A percentile compares a stretch with the other conserved stretches of the same genome.
These are phyloP conservation scores for Cucumis melo DNA, from an alignment of 306 rosid species.

Conservation along the genomic window DNA sequence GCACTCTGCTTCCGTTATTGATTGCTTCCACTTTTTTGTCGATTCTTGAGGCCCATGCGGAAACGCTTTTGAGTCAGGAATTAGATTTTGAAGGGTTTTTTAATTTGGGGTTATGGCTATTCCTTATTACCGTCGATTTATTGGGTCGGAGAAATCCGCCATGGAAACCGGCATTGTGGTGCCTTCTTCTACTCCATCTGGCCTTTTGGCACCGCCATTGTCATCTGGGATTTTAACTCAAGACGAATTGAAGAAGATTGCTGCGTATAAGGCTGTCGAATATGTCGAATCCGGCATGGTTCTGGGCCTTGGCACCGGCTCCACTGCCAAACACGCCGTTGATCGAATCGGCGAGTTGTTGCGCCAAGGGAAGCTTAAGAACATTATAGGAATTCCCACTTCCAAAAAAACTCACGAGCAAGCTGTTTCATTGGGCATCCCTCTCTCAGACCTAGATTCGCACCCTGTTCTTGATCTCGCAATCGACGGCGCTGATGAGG, in stretches of 20 bases:
- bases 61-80: neutral
- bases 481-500: conserved; percentile 92
- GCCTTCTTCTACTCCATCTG: conserved; percentile 29
- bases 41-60: neutral
- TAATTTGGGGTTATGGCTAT: conserved; percentile 27
- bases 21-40: neutral
- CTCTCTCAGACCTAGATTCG: conserved; percentile 59
- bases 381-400: conserved; percentile 72
- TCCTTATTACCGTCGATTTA: conserved; percentile 33
- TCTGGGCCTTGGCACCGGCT: conserved; percentile 81
- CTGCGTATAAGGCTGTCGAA: conserved; percentile 85
- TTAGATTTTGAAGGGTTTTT: neutral
- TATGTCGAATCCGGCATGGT: conserved; percentile 82
- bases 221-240: conserved; percentile 43
- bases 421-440: conserved; percentile 58
- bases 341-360: conserved; percentile 68
- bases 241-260: conserved; percentile 76
- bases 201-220: conserved; percentile 2
- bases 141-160: conserved; percentile 36
- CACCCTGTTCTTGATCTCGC: conserved; percentile 63
- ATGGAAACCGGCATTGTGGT: conserved; percentile 44
- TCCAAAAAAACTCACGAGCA: conserved; percentile 63
- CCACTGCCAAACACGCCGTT: conserved; percentile 78
- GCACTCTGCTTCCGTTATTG: neutral
- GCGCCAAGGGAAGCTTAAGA: conserved; percentile 44